Percentiles rank a stretch among this genome's conserved stretches.
These are phyloP conservation scores for Aspergillus sp. DNA, from an alignment of 2,329 filamentous ascomycete species.

Conservation along the genomic window DNA sequence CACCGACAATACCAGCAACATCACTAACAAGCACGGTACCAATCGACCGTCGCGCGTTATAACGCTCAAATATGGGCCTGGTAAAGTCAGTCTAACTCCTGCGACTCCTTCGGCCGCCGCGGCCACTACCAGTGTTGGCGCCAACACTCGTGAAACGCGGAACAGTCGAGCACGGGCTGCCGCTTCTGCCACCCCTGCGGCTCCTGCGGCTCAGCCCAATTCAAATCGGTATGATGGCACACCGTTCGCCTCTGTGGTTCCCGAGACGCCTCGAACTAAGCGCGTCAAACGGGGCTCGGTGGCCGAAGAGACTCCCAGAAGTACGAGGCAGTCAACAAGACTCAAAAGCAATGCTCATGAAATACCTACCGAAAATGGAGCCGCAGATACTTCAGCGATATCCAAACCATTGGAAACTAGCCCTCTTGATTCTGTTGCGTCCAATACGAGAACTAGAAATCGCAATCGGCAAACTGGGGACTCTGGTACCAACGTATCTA, in stretches of 20 bases:
- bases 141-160: constrained; percentile 22
- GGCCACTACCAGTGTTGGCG: background rate
- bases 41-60: constrained; percentile 24
- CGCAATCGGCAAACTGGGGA: constrained; percentile 15
- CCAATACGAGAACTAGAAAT: constrained; percentile 17
- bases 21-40: constrained; percentile 8
- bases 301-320: constrained; percentile 32
- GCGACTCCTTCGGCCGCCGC: constrained; percentile 5
- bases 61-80: constrained; percentile 21
- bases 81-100: constrained; percentile 13
- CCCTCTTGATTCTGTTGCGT: constrained; percentile 13
- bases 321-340: constrained; percentile 37
- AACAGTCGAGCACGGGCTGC: constrained; percentile 23
- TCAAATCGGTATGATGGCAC: constrained; percentile 15
- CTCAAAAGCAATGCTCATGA: constrained; percentile 25
- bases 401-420: constrained; percentile 18
- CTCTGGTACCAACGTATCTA: constrained; percentile 4
- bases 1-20: constrained; percentile 1
- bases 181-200: background rate
- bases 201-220: constrained; percentile 5
- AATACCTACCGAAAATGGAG: constrained; percentile 19
- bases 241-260: constrained; percentile 12
- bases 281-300: constrained; percentile 31
- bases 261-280: constrained; percentile 33
- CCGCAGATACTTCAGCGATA: constrained; percentile 5